A percentile compares a stretch with the other conserved stretches of the same genome.
phyloP scores from a whole-genome alignment of 192 early-diverging fungal genomes.

The Coemansia sp. region DNA sequence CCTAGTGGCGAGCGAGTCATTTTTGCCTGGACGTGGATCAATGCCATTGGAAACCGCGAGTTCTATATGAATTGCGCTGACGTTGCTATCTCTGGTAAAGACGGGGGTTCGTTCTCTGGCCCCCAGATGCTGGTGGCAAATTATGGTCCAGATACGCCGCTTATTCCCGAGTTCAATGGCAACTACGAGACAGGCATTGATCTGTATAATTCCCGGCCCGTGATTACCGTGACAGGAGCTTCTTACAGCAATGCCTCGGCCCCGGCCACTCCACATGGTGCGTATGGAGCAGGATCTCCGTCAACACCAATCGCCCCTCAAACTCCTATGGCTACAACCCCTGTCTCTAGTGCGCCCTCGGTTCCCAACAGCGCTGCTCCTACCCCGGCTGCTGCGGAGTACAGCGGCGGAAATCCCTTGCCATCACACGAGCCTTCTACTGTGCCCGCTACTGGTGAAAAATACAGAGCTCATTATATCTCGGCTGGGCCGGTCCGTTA shows the following conservation, averaged over 20 bases:
- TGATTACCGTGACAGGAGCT: constrained; percentile 50
- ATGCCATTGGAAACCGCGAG: constrained; percentile 67
- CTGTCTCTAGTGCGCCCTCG: not conserved
- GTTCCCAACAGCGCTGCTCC: not conserved
- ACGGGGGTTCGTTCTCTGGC: constrained; percentile 21
- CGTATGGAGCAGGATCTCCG: not conserved
- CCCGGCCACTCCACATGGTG: not conserved
- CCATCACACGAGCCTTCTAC: not conserved
- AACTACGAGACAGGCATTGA: constrained; percentile 52
- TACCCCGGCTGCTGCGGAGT: not conserved
- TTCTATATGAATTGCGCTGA: constrained; percentile 68
- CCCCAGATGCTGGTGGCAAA: constrained; percentile 56
- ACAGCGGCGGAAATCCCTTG: not conserved
- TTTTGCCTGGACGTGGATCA: constrained; percentile 68
- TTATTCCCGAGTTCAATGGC: constrained; percentile 54
- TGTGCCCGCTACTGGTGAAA: not conserved
- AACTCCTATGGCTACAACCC: not conserved
- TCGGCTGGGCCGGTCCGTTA: constrained; percentile 3
- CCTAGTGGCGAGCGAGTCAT: constrained; percentile 53
- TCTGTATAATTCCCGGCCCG: constrained; percentile 41
- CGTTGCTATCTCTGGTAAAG: constrained; percentile 44
- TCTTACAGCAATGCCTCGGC: constrained; percentile 1
- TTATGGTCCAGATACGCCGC: constrained; percentile 54
- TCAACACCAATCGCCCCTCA: not conserved
- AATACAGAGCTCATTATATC: not conserved